Evolutionary conservation across 805 yeast genomes (phyloP), one percentile per base, ranked within the genome.

Genomic region (Candida sphagnicola): DNA sequence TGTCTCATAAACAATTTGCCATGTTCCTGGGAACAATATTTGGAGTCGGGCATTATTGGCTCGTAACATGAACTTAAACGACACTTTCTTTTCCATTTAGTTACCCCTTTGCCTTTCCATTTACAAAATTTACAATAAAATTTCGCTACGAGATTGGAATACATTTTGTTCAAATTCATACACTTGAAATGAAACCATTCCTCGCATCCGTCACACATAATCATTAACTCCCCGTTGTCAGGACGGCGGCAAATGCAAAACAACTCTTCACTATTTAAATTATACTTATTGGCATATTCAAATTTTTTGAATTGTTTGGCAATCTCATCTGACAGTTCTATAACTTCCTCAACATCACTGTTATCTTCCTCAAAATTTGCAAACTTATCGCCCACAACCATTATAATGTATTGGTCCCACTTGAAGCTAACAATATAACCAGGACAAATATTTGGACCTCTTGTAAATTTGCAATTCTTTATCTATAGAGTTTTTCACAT

Each of bases 181-280:
- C 97, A 90, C 33, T 63, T 65, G 59, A 89, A 86, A 60, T 90
- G 97, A 54, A 74, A 90, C 97, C 97, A 90, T 42, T 87, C 96
- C 52, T 88, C 96, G 61, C 97, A 90, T 4, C 87, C 90, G 56
- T 89, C 96, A 56, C 97, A 89, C 0, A 85, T 87, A n/a, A 90
- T 84, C 97, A 90, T 90, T 55, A 89, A 63, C 41, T 78, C 81
- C 2, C 71, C 72, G 1, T 90, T 93, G 51, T 90, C 96, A 0
- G 88, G 83, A 43, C 73, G 74, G 28, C 93, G 71, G 56, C 97
- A 89, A 0, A 81, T 61, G 56, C 97, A 89, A 51, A 71, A 88
- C 5, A 85, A 62, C 48, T 82, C 86, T 46, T 81, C 85, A 16
- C 81, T 68, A 47, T 74, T 66, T 16, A 67, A 48, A 42, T 74